These are phyloP conservation scores for Pichia kudriavzevii DNA, from an alignment of 1,139 yeast species.

Conservation along the genomic window DNA sequence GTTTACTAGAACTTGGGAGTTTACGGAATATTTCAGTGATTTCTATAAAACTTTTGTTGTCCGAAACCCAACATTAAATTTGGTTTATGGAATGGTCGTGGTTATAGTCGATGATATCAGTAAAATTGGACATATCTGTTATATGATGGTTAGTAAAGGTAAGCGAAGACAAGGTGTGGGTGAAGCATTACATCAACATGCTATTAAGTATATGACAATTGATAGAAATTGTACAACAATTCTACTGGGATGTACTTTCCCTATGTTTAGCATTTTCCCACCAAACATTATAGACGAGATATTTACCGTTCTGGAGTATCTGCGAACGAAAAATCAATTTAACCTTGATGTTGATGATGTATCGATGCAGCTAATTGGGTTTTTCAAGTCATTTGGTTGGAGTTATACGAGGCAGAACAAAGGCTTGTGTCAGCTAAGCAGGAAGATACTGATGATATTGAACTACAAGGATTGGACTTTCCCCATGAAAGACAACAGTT, in stretches of 20 bases:
- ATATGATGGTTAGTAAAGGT: constrained; percentile 48
- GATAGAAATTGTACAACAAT: constrained; percentile 39
- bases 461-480: constrained; percentile 36
- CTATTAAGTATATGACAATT: constrained; percentile 42
- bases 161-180: constrained; percentile 55
- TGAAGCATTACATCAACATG: constrained; percentile 47
- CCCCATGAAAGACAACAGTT: no score
- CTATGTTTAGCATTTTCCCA: constrained; percentile 40
- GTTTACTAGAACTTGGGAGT: constrained; percentile 6
- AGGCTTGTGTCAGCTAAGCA: constrained; percentile 8
- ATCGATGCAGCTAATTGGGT: constrained; percentile 13
- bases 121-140: constrained; percentile 40
- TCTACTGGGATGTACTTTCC: constrained; percentile 46
- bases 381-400: constrained; percentile 20
- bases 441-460: constrained; percentile 34
- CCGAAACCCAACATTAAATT: constrained; percentile 50
- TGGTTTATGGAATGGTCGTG: constrained; percentile 49
- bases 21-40: constrained; percentile 8
- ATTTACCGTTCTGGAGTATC: constrained; percentile 11
- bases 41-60: constrained; percentile 49
- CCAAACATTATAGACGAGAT: constrained; percentile 12
- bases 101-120: constrained; percentile 43
- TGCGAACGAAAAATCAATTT: constrained; percentile 9
- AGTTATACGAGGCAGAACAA: constrained; percentile 12
- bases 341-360: constrained; percentile 7